These are phyloP conservation scores for Cyberlindnera sargentensis DNA, from an alignment of 805 yeast genomes.

Conservation along the genomic window DNA sequence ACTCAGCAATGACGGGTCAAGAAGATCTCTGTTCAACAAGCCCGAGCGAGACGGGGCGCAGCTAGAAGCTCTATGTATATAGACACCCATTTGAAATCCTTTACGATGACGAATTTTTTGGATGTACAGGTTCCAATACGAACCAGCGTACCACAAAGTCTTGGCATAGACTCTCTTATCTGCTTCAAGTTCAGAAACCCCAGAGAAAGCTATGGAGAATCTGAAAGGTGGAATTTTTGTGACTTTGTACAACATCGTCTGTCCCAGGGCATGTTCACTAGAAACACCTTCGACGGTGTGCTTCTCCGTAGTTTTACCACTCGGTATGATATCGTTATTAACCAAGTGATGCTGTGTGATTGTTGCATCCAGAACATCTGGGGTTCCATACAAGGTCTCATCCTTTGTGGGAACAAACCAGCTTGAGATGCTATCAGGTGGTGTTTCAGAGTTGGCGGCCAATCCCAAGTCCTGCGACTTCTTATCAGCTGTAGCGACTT, in stretches of 20 bases:
- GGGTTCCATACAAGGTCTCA: conserved; percentile 41
- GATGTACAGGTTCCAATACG: conserved; percentile 50
- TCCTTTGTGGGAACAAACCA: conserved; percentile 43
- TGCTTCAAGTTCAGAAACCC: conserved; percentile 36
- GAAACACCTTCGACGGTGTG: conserved; percentile 1
- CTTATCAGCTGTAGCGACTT: conserved; percentile 27
- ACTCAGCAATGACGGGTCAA: conserved; percentile 3
- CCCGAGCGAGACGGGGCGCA: conserved; percentile 34
- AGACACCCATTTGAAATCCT: conserved; percentile 48
- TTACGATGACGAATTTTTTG: conserved; percentile 39
- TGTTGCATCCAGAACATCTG: conserved; percentile 28
- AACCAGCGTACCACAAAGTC: conserved; percentile 55
- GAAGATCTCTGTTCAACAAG: conserved; percentile 32
- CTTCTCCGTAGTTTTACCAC: conserved; percentile 18
- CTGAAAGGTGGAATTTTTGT: conserved; percentile 47
- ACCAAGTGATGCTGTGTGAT: conserved; percentile 20
- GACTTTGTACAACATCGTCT: conserved; percentile 23
- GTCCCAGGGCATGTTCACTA: conserved; percentile 2
- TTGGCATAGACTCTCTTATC: conserved; percentile 44
- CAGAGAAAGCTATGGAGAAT: conserved; percentile 44
- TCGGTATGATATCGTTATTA: conserved; percentile 10
- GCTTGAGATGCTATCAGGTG: conserved; percentile 23
- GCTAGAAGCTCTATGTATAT: conserved; percentile 42
- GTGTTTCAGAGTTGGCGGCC: conserved; percentile 19
- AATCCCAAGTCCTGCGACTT: conserved; percentile 24